These are phyloP conservation scores for Xerocomellus chrysenteron DNA, from an alignment of 768 basidiomycete species.

Conservation along the genomic window DNA sequence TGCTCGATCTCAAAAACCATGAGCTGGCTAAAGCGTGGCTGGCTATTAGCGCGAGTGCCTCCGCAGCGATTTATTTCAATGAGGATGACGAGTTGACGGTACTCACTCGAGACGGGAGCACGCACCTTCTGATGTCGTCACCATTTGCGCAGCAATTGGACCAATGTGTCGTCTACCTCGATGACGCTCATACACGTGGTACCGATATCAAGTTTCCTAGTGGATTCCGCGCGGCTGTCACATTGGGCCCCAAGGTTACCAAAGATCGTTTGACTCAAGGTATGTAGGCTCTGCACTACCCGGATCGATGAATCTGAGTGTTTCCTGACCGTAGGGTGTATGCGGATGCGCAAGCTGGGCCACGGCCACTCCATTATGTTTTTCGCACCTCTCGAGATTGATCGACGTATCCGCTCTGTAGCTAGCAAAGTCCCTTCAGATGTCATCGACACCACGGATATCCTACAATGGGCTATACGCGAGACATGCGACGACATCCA, in stretches of 20 bases:
- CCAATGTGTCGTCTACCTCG: conserved; percentile 37
- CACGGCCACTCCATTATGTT: conserved; percentile 48
- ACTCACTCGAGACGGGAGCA: conserved; percentile 26
- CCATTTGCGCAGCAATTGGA: conserved; percentile 35
- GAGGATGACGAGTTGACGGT: conserved; percentile 35
- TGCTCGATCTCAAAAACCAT: conserved; percentile 48
- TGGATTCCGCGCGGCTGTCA: conserved; percentile 37
- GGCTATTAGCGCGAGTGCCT: conserved; percentile 3
- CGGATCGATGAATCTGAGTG: neutral
- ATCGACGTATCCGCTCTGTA: conserved; percentile 35
- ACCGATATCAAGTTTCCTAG: conserved; percentile 39
- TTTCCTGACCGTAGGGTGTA: conserved; percentile 40
- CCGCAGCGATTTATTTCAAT: conserved; percentile 34
- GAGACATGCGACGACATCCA: conserved; percentile 45
- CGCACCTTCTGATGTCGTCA: conserved; percentile 31
- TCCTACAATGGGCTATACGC: conserved; percentile 44
- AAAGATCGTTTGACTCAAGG: conserved; percentile 39
- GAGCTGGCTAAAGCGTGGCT: conserved; percentile 45
- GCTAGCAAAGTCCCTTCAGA: conserved; percentile 6
- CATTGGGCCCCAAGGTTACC: conserved; percentile 38
- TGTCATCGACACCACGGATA: conserved; percentile 24
- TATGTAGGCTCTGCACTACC: neutral
- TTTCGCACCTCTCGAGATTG: conserved; percentile 44
- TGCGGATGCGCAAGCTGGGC: conserved; percentile 53
- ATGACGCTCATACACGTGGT: conserved; percentile 41